Percentiles rank a stretch among this genome's conserved stretches.
phyloP scores from a whole-genome alignment of 2,329 filamentous ascomycete species.

The Diaporthe humulicola region DNA sequence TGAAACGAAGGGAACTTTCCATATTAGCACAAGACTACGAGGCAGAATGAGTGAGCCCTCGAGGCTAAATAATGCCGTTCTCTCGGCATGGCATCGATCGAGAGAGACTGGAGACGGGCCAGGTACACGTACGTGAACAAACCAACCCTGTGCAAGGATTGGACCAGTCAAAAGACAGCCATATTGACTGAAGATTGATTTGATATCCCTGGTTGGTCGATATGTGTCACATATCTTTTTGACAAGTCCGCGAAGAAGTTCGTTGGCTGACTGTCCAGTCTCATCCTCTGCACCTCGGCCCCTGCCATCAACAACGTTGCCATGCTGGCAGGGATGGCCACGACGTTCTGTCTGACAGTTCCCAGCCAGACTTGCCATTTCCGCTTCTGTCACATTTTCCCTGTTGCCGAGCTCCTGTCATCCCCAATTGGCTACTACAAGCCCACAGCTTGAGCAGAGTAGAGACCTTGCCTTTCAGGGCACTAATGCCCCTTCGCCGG shows the following conservation, averaged over 20 bases:
- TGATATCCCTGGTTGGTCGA: no score
- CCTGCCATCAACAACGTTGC: no score
- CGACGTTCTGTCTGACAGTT: not conserved
- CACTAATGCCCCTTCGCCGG: not conserved
- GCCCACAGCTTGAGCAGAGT: not conserved
- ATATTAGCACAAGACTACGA: no score
- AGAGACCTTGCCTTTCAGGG: not conserved
- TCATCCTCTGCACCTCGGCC: no score
- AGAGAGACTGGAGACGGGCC: not conserved
- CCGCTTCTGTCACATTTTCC: not conserved
- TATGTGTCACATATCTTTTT: no score
- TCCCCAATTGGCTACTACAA: not conserved
- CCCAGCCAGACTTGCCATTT: not conserved
- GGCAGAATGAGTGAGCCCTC: not conserved
- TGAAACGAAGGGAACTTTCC: no score
- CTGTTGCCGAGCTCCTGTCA: no score
- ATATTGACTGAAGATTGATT: no score
- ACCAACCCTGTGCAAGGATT: not conserved
- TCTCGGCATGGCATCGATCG: not conserved
- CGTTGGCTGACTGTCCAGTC: no score
- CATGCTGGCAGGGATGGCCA: no score
- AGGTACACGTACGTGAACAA: not conserved
- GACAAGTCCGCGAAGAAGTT: no score
- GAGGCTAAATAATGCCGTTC: not conserved
- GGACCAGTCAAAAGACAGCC: not conserved